Evolutionary conservation across 768 basidiomycete genomes (phyloP), one percentile per base, ranked within the genome.

Genomic region (Boletus patriciae): DNA sequence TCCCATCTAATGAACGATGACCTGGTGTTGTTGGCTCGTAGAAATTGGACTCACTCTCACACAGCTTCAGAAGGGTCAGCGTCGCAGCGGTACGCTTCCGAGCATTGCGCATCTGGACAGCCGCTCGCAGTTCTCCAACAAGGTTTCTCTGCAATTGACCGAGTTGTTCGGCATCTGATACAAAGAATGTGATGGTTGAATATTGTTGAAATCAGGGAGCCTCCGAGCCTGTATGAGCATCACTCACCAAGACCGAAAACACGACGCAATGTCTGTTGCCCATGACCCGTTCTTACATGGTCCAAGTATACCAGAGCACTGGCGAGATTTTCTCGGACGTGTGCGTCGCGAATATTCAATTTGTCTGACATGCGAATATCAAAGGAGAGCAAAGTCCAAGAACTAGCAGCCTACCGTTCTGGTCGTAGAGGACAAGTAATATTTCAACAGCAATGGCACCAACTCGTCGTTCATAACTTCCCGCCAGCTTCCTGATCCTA

Each of bases 361-460:
- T 37, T 52, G 0, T 25, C 66, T 67, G 8, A 25, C 10, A 46
- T 41, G 29, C 9, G 1, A 48, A 50, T 25, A 1, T 16, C 27
- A 38, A 25, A 33, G 3, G 41, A 33, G 2, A 37, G 18, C 4
- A 5, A 13, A n/a, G 13, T 36, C 4, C 8, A 34, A 40, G 2
- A 46, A 19, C 3, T 13, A 19, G 2, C 6, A 3, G 2, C 64
- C 2, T 45, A 59, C 66, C 31, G 6, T 18, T 12, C 11, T 16
- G 31, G n/a, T 60, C 38, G 3, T 57, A 59, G 4, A 66, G 40
- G 6, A 37, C 50, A 33, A 67, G 58, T 5, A 51, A 37, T 49
- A 67, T 57, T 27, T 67, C 65, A 3, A 64, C 58, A n/a, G 67
- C 62, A 7, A 68, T 55, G 21, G 51, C 54, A 36, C 67, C 65